Conservation (phyloP, 208 protist genomes). For the Acanthamoeba healyi region DNA sequence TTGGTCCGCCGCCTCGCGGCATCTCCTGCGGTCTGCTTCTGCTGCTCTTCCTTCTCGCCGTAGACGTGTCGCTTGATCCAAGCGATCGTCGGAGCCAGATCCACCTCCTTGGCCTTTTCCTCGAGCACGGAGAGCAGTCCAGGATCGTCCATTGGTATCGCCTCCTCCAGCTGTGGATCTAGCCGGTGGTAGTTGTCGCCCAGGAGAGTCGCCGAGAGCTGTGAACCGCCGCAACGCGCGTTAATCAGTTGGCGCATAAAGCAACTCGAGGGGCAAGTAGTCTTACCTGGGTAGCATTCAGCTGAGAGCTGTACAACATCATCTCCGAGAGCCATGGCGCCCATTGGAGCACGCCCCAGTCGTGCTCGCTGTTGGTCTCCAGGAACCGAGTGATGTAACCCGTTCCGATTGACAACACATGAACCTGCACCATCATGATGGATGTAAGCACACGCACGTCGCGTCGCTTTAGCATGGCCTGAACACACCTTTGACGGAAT, state of each 20-base stretch:
- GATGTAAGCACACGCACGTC: background rate
- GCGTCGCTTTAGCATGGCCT: too few relatives aligned
- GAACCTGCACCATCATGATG: background rate
- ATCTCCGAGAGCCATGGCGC: slow-evolving; percentile 64
- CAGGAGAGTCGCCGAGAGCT: slow-evolving; percentile 36
- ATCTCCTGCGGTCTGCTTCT: background rate
- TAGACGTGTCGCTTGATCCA: slow-evolving; percentile 73
- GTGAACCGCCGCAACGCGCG: background rate
- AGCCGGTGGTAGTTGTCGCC: slow-evolving; percentile 69
- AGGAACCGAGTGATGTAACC: slow-evolving; percentile 28
- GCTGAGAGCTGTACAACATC: slow-evolving; percentile 14
- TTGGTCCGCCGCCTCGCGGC: background rate
- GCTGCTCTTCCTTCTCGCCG: background rate
- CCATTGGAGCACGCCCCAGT: slow-evolving; percentile 71
- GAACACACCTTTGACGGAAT: slow-evolving; percentile 11
- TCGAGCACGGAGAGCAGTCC: background rate
- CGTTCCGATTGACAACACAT: slow-evolving; percentile 65
- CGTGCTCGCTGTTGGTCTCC: slow-evolving; percentile 50
- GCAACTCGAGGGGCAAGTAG: background rate
- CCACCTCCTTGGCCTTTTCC: slow-evolving; percentile 36
- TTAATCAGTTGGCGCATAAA: background rate
- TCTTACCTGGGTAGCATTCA: slow-evolving; percentile 18
- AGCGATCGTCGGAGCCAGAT: slow-evolving; percentile 43
- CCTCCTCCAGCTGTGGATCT: slow-evolving; percentile 26
- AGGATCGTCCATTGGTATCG: slow-evolving; percentile 35